A percentile compares a stretch with the other conserved stretches of the same genome.
These are phyloP conservation scores for Eragrostis tef DNA, from an alignment of 202 grass and related monocot genomes.

Conservation along the genomic window DNA sequence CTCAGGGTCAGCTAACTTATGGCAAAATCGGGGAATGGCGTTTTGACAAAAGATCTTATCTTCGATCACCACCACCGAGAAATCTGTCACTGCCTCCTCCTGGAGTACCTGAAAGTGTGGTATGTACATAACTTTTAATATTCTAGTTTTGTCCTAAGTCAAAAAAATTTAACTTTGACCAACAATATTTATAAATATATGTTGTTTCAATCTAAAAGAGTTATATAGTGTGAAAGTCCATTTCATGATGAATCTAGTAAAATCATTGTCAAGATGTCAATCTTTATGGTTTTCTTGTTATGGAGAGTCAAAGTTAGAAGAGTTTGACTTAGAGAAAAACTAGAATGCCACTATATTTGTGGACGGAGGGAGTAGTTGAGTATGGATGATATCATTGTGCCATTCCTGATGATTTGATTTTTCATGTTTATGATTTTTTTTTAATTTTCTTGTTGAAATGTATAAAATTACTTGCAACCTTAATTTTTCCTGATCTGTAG, in stretches of 20 bases:
- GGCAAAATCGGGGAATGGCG: conserved; percentile 98
- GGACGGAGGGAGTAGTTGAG: too few species aligned
- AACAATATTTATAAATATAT: too few species aligned
- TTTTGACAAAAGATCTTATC: conserved; percentile 98
- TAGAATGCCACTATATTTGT: too few species aligned
- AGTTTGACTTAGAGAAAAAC: too few species aligned
- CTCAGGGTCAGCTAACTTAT: conserved; percentile 88
- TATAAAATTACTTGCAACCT: neutral
- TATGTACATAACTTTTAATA: conserved; percentile 49
- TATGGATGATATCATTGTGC: neutral
- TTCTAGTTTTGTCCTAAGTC: too few species aligned
- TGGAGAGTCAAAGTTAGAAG: too few species aligned
- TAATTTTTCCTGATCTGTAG: neutral
- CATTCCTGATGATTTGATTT: neutral
- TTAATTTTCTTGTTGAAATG: conserved; percentile 19
- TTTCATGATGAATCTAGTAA: too few species aligned
- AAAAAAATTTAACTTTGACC: too few species aligned
- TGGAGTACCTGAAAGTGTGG: conserved; percentile 99
- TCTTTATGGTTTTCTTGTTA: too few species aligned
- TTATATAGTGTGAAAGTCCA: too few species aligned
- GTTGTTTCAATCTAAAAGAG: too few species aligned
- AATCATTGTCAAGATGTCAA: too few species aligned
- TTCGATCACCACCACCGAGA: conserved; percentile 80
- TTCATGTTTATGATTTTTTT: conserved; percentile 21
- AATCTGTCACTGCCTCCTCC: conserved; percentile 91